Percentiles rank a stretch among this genome's conserved stretches.
Conservation (phyloP, 352 stramenopile species). For the Globisporangium splendens region DNA sequence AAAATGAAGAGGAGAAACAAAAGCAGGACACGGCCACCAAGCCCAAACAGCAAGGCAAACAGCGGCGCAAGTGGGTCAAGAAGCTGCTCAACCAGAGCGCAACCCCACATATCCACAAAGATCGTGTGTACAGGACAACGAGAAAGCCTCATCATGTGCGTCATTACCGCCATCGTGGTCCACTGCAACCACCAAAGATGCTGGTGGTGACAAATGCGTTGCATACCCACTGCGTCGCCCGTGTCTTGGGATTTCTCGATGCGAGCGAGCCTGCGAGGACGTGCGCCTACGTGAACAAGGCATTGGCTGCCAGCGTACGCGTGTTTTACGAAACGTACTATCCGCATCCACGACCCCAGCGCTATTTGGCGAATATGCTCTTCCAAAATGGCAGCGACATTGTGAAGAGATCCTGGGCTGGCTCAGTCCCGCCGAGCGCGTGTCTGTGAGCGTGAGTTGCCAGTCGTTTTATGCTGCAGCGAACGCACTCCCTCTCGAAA, state of each 20-base stretch:
- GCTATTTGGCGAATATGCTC: constrained; percentile 28
- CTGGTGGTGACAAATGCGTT: constrained; percentile 21
- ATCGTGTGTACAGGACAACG: not conserved
- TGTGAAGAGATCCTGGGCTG: constrained; percentile 21
- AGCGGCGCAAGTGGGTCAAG: constrained; percentile 6
- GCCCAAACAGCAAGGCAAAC: not conserved
- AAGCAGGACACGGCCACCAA: not conserved
- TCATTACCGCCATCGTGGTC: no score
- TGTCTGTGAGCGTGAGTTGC: constrained; percentile 26
- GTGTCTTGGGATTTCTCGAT: constrained; percentile 38
- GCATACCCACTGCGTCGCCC: constrained; percentile 22
- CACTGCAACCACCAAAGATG: constrained; percentile 12
- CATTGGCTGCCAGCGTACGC: constrained; percentile 19
- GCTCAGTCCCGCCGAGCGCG: constrained; percentile 23
- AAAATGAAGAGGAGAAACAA: not conserved
- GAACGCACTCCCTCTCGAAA: constrained; percentile 26
- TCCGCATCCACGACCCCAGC: constrained; percentile 29
- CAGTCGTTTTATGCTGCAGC: constrained; percentile 23
- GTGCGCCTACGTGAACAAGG: constrained; percentile 36
- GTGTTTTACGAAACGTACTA: constrained; percentile 40
- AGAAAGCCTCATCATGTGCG: not conserved
- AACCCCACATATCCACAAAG: constrained; percentile 3
- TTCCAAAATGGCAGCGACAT: constrained; percentile 12
- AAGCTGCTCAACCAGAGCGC: constrained; percentile 9
- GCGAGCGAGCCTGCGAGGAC: constrained; percentile 21